phyloP scores from a whole-genome alignment of 1,284 basidiomycete species.

The Chiua sp. region DNA sequence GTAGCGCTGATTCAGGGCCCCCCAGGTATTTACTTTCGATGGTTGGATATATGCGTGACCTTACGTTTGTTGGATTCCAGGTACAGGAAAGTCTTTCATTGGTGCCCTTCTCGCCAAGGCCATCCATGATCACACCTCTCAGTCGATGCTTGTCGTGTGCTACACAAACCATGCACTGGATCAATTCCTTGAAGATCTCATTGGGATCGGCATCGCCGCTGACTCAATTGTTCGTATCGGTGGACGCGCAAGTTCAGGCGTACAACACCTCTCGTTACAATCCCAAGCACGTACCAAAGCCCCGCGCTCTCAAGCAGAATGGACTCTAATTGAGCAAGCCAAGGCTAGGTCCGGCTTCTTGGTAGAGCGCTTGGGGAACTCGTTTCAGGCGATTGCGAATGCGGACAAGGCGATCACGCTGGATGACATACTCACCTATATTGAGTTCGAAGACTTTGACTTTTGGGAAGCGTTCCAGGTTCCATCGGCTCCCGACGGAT shows the following conservation, averaged over 20 bases:
- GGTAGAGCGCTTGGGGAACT: constrained; percentile 30
- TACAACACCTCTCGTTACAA: constrained; percentile 48
- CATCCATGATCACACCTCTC: constrained; percentile 50
- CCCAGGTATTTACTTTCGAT: constrained; percentile 50
- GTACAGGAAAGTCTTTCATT: constrained; percentile 74
- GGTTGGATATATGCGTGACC: background rate
- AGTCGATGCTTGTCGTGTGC: constrained; percentile 65
- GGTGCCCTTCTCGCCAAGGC: constrained; percentile 65
- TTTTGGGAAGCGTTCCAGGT: constrained; percentile 56
- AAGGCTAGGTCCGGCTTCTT: constrained; percentile 35
- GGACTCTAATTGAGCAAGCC: constrained; percentile 45
- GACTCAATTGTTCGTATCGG: constrained; percentile 59
- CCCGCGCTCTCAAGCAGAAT: constrained; percentile 38
- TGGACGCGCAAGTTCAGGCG: constrained; percentile 53
- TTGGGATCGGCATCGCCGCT: constrained; percentile 58
- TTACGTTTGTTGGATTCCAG: constrained; percentile 37
- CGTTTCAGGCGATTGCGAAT: constrained; percentile 40
- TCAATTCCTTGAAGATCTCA: constrained; percentile 64
- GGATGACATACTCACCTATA: constrained; percentile 43
- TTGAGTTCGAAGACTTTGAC: constrained; percentile 51
- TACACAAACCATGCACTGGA: constrained; percentile 75
- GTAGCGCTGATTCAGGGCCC: constrained; percentile 70
- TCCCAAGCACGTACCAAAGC: constrained; percentile 32
- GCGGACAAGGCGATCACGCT: constrained; percentile 19
- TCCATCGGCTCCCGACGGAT: constrained; percentile 47